Evolutionary conservation across 2,329 filamentous ascomycete genomes (phyloP), one percentile per base, ranked within the genome.

Genomic region (Aspergillus floridensis): DNA sequence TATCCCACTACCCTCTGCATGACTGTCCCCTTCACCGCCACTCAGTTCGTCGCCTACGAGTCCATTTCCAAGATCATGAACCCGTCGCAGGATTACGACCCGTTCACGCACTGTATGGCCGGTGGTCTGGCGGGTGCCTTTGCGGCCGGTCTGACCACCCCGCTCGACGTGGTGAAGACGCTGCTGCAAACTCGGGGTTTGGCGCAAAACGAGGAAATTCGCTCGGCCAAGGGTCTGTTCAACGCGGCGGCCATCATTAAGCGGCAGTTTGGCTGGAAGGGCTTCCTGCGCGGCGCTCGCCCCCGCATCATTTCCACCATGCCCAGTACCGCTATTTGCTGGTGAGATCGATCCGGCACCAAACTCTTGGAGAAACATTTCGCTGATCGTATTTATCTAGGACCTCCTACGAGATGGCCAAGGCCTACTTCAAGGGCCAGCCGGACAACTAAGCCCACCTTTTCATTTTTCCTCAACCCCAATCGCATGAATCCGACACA

Each of bases 311-410:
- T 99, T 63, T 97, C 93, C 11, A 96, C 95, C 1, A 98, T 98
- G 90, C 95, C 95, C 21, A 97, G 93, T 79, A 99, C 95, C 35
- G 95, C 95, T n/a, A 99, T 99, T 72, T 99, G 95, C 83, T 99
- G 95, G 95, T 95, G 74, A 71, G 82, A n/a, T 44, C 14, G 14
- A 12, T 35, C 32, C 6, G 38, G 26, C 26, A 29, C 16, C 14
- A 3, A 41, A 8, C 16, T 7, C 16, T n/a, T 44, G 38, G 38
- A 44, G 53, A 47, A 19, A 16, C 44, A 24, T 51, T 21, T 24
- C 59, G 26, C 57, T 66, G n/a, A 64, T 50, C 35, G 56, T 41
- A 32, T 12, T 55, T 31, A 35, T 14, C 31, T 61, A 85, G 83
- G 84, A 84, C 83, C 51, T 86, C 85, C 49, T 88, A 88, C 67